Base-by-base conservation (phyloP, 257 asterid species). In the Osmanthus fragrans region DNA sequence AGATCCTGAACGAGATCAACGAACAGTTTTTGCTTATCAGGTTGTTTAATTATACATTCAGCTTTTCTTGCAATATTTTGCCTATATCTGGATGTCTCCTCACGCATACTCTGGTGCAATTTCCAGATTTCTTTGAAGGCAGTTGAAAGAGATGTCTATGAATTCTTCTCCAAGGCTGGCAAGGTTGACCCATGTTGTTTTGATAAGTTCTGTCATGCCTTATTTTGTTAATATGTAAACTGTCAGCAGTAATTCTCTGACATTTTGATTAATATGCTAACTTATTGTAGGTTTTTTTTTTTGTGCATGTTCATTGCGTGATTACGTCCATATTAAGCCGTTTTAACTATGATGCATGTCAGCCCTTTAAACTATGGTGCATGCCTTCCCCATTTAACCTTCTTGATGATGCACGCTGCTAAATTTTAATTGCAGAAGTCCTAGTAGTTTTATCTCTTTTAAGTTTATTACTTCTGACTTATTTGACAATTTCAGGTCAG, bases 11-110 rank as follows among this genome's bases (percentile, higher is more conserved):
- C 84, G 92, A 77, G 92, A 89, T 73, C 94, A 87, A 84, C 79
- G 92, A 79, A 91, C 96, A 15, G 94, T 91, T 87, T 89, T 91
- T 83, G 96, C 92, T 73, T 91, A 89, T 85, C 96, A 91, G 92
- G 96, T 91, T 58, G 60, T 64, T 76, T 70, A 60, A 77, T 54
- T 84, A 83, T 70, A 54, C 32, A 76, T 40, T 45, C 33, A 18
- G 29, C 39, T 25, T 69, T 71, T 77, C 9, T 75, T 74, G 69
- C 74, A 65, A 18, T 23, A 37, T 71, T 80, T 49, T 82, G 69
- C 40, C 77, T 47, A 33, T 81, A 74, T 66, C 78, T 69, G 73
- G 76, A 82, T 49, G 79, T 56, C 27, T 77, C 25, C 79, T 88
- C 69, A 82, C 77, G 33, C 77, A 51, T 73, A 56, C 12, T 70